These are phyloP conservation scores for Diaporthe citriasiana DNA, from an alignment of 2,329 filamentous ascomycete genomes.

Conservation along the genomic window DNA sequence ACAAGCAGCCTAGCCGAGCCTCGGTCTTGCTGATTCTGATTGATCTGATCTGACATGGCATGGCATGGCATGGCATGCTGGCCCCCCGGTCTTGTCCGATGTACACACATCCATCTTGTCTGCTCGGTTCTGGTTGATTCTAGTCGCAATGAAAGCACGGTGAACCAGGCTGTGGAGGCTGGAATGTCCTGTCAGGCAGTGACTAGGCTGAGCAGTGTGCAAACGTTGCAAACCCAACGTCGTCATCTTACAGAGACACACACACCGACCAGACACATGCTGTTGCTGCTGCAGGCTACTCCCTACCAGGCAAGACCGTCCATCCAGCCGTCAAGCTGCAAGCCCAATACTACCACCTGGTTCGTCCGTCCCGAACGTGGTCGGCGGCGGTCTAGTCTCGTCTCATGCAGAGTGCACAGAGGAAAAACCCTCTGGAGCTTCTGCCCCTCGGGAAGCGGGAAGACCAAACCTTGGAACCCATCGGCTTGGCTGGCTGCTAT, in stretches of 20 bases:
- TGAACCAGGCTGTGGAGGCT: background rate
- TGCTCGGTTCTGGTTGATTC: background rate
- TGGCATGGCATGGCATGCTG: background rate
- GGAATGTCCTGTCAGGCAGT: background rate
- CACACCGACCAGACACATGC: background rate
- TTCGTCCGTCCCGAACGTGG: constrained; percentile 13
- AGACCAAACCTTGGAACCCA: constrained; percentile 30
- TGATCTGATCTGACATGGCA: constrained; percentile 21
- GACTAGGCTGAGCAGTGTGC: constrained; percentile 16
- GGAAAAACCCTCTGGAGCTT: background rate
- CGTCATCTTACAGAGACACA: constrained; percentile 39
- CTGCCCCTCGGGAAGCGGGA: constrained; percentile 31
- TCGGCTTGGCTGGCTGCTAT: constrained; percentile 24
- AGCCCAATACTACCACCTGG: constrained; percentile 21
- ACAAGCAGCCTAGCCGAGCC: constrained; percentile 20
- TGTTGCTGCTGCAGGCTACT: background rate
- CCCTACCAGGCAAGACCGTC: background rate
- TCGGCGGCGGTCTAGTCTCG: constrained; percentile 13
- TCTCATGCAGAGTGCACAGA: constrained; percentile 31
- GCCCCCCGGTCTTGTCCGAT: background rate
- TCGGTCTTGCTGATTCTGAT: constrained; percentile 28
- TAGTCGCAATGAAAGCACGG: background rate
- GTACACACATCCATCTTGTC: background rate
- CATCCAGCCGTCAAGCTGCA: constrained; percentile 15
- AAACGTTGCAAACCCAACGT: constrained; percentile 26